Base-by-base conservation (phyloP, 768 basidiomycete species). In the Suillus subluteus region DNA sequence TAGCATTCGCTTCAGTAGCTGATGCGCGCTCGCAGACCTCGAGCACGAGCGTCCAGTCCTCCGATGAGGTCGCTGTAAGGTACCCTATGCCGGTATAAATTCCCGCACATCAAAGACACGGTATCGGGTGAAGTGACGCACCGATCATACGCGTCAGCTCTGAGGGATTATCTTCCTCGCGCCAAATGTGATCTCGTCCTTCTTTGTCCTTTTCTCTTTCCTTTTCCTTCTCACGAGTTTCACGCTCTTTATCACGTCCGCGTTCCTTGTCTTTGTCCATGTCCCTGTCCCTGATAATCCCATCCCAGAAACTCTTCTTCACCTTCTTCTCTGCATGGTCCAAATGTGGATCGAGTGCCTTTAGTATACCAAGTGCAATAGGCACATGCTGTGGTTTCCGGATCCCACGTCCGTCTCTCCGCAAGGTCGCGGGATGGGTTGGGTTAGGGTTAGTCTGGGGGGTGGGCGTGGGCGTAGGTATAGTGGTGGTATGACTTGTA, bases 1-100 rank as follows among this genome's bases (percentile, higher is more conserved):
- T 95, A 12, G 93, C 92, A 63, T 88, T 88, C 9, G 78, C 74
- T 65, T 95, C 92, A 70, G 73, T 90, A 2, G 85, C 77, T 1
- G 91, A 92, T 6, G 92, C 91, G 43, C 92, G 83, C 63, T 97
- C 94, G 72, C 92, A 95, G 18, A 96, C 91, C 63, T 94, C 93
- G 58, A 95, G 82, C 0, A 96, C 91, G 38, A 94, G 83, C 0
- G 84, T 77, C 90, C 92, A 94, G 73, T 95, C 91, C 74, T 95
- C 92, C 3, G 92, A 90, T 0, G 88, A 83, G 0, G 90, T 92
- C 0, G 91, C 91, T 1, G 90, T 89, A 16, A 92, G 80, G 70
- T 85, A 91, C 0, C 90, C 91, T 92, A 52, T 12, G 30, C 26
- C 37, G 35, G 11, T 52, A 21, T 69, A 0, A 40, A 67, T 67